Conservation (phyloP, 768 basidiomycete genomes). For the Trametes elegans region DNA sequence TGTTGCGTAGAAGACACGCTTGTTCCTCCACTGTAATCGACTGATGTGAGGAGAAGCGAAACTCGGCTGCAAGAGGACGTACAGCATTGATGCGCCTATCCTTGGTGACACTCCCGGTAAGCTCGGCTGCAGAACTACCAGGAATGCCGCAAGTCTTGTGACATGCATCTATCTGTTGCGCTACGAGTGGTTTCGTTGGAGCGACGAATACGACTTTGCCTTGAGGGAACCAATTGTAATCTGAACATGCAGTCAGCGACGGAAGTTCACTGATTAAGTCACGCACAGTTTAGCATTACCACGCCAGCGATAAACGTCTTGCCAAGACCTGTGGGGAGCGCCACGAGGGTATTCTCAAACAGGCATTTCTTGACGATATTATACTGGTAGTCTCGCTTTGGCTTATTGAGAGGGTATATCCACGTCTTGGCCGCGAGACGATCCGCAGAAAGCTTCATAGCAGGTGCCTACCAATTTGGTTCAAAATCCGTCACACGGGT, state of each 20-base stretch:
- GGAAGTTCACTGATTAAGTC: not conserved
- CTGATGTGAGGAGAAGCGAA: not conserved
- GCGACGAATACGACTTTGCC: constrained; percentile 95
- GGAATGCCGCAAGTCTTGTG: constrained; percentile 94
- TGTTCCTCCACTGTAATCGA: constrained; percentile 71
- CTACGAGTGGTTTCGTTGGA: constrained; percentile 93
- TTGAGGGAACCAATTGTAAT: constrained; percentile 89
- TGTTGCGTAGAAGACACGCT: constrained; percentile 92
- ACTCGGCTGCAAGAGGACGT: constrained; percentile 25
- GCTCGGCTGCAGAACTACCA: constrained; percentile 76
- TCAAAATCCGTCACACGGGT: not conserved
- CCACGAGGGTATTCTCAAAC: constrained; percentile 91
- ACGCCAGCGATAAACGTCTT: constrained; percentile 99
- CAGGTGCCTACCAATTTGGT: constrained; percentile 47
- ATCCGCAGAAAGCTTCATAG: constrained; percentile 79
- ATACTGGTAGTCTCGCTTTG: constrained; percentile 90
- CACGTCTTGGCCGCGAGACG: constrained; percentile 80
- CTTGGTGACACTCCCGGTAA: constrained; percentile 74
- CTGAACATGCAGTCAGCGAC: constrained; percentile 37
- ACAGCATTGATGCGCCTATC: constrained; percentile 59
- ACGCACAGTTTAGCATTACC: constrained; percentile 90
- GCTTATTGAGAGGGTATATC: constrained; percentile 87
- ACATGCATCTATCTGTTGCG: constrained; percentile 93
- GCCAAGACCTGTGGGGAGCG: constrained; percentile 92
- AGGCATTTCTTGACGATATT: constrained; percentile 86